Evolutionary conservation across 202 grass and related monocot species (phyloP), one percentile per base, ranked within the genome.

Genomic region (Alloteropsis angusta): DNA sequence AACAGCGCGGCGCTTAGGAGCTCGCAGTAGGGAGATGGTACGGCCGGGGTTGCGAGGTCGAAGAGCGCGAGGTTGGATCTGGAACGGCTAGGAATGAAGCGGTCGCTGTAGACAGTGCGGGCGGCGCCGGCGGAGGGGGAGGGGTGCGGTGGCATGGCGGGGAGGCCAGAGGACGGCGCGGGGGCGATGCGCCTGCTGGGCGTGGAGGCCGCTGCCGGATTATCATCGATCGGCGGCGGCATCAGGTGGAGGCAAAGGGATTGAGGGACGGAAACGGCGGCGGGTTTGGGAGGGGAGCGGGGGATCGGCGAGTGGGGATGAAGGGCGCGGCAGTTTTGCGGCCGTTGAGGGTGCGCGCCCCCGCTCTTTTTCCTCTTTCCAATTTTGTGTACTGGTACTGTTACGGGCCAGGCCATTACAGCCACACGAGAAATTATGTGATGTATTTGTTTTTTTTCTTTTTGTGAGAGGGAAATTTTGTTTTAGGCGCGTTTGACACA

Each of bases 11-110:
- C 80, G 62, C 96, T 84, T 55, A 93, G 87, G 28, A 93, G 87
- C 43, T 86, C 32, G 65, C 89, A 90, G 74, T 95, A 98, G 1
- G 91, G 82, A 63, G 96, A 99, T 68, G 26, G 87, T 52, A 69
- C 96, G 89, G 81, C 96, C 91, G 82, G 92, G 96, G 75, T 95
- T 95, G 83, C 32, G 90, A 99, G 88, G 83, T 96, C 90, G 77
- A 99, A 99, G 71, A 99, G 90, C 23, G 90, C 86, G 77, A 99
- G 93, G 80, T 99, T 99, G 82, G 96, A 99, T 69, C 88, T 90
- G 30, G 87, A 48, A 70, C 96, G 90, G 82, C 96, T 96, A 80
- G 96, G 96, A 72, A 99, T 99, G 84, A 99, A 99, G 46, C 96
- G 84, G 84, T 96, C 92, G 88, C 92, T 99, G 84, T 99, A 99